These are phyloP conservation scores for Cyclaneusma minus DNA, from an alignment of 2,329 filamentous ascomycete genomes.

Conservation along the genomic window DNA sequence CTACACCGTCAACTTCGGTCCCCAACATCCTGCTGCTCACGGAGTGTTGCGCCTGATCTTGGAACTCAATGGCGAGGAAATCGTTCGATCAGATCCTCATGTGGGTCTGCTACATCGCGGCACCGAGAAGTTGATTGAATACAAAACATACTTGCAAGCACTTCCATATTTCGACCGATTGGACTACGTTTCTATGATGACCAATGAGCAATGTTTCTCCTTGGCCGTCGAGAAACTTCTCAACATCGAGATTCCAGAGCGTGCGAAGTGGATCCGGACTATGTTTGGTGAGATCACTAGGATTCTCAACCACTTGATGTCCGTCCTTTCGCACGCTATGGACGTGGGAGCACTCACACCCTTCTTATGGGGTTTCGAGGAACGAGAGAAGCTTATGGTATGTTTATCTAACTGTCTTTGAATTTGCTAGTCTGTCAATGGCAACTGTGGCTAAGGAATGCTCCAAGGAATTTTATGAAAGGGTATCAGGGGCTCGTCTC, in stretches of 20 bases:
- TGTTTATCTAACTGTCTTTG: conserved; percentile 22
- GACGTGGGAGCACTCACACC: conserved; percentile 95
- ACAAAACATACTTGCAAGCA: conserved; percentile 97
- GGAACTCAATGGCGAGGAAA: conserved; percentile 95
- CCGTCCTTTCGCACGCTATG: conserved; percentile 92
- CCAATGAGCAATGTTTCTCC: conserved; percentile 95
- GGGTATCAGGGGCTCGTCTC: conserved; percentile 92
- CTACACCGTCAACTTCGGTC: conserved; percentile 99
- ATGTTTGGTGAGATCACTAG: conserved; percentile 92
- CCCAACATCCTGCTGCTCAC: conserved; percentile 96
- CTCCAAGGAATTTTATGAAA: conserved; percentile 95
- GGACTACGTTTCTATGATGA: conserved; percentile 99
- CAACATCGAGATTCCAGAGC: conserved; percentile 87
- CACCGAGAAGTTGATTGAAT: conserved; percentile 99
- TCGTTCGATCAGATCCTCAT: conserved; percentile 90
- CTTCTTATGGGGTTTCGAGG: conserved; percentile 98
- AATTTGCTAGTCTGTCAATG: background rate
- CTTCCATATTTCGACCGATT: conserved; percentile 97
- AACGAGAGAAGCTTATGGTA: conserved; percentile 99
- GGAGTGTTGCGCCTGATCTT: conserved; percentile 95
- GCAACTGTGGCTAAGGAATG: conserved; percentile 1
- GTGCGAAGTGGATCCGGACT: conserved; percentile 94
- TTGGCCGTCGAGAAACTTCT: conserved; percentile 95
- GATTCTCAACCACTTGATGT: conserved; percentile 95
- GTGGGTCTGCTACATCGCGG: conserved; percentile 91